Evolutionary conservation across 2,329 filamentous ascomycete genomes (phyloP), one percentile per base, ranked within the genome.

Genomic region (Huntiella moniliformis): DNA sequence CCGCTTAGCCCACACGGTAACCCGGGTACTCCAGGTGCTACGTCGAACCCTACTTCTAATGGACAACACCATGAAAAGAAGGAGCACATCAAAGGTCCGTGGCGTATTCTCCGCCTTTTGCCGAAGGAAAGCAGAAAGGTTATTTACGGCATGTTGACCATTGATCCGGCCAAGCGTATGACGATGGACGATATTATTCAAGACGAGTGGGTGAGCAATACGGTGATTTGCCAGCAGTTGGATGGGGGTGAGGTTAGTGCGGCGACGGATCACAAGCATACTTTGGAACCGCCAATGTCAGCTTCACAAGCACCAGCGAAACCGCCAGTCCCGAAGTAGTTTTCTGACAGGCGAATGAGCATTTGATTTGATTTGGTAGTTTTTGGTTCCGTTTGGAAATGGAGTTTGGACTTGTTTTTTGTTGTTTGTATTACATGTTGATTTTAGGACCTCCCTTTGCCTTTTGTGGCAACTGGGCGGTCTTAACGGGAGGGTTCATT

Each of bases 51-150:
- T 3, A 28, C 7, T 28, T 28, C 22, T 10, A 28, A 28, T 28
- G 22, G 22, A 28, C 22, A 28, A 28, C 39, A 41, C 22, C 39
- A 41, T 4, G 72, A 75, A 32, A 77, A 73, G 56, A 80, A 77
- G 56, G 81, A 87, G 58, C 74, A 85, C 0, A 92, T 98, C 54
- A 84, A 86, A 56, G 91, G 91, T 0, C 91, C 91, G 2, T 93
- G 88, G 82, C 74, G 91, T 40, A 73, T 98, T 38, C 66, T 98
- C 28, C 76, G 91, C 37, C 67, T 96, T 33, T 67, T 98, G 7
- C 91, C 91, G 1, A 72, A 88, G 50, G 91, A 96, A 62, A 92
- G 81, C 52, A 71, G 91, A 44, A 79, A 88, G 57, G 86, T 98
- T 51, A 81, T 98, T 46, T 79, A 84, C 38, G 73, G 82, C 48